Base-by-base conservation (phyloP, 352 stramenopile genomes). In the Phytopythium cucurbitacearum region DNA sequence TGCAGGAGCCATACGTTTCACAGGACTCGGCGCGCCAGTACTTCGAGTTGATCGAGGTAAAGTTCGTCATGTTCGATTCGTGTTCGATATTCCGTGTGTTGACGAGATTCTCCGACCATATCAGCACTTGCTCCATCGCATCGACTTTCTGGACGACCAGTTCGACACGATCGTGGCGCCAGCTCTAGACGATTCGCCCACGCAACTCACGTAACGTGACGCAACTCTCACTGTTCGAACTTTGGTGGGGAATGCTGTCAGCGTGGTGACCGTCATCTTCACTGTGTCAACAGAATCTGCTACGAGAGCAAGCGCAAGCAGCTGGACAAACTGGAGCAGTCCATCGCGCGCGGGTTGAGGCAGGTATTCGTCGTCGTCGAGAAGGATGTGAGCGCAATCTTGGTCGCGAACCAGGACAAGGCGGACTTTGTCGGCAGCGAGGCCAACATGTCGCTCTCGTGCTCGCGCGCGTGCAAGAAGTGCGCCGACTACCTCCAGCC, bases 271-370 rank as follows among this genome's bases (percentile, higher is more conserved):
- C 36, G 5, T 7, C 4, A 49, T 2, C 39, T 54, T 10, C 48
- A 15, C 10, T 43, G 16, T 4, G 11, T 13, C 3, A 13, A 11
- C 46, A 93, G 83, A 38, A 89, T 91, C 33, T 91, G 83, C 52
- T 80, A 82, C 53, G 80, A 94, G 46, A 81, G 64, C 64, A 89
- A 91, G 40, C 76, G 75, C 36, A 82, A 80, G 16, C 84, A 73
- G 33, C 59, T 87, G 1, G 67, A 86, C 9, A 88, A 78, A 38
- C 65, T 94, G 12, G 80, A 94, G 59, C 61, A 62, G 8, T 54
- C 52, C 2, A 78, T 94, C 40, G 63, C 69, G 10, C 51, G 41
- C 0, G 71, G 70, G 7, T 57, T 94, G 3, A 66, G 84, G 35
- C 73, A 77, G 40, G 71, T 83, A 11, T 65, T 91, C 43, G 38